Evolutionary conservation across 345 rosid species (phyloP), one percentile per base, ranked within the genome.

Genomic region (Raphanus sativus): DNA sequence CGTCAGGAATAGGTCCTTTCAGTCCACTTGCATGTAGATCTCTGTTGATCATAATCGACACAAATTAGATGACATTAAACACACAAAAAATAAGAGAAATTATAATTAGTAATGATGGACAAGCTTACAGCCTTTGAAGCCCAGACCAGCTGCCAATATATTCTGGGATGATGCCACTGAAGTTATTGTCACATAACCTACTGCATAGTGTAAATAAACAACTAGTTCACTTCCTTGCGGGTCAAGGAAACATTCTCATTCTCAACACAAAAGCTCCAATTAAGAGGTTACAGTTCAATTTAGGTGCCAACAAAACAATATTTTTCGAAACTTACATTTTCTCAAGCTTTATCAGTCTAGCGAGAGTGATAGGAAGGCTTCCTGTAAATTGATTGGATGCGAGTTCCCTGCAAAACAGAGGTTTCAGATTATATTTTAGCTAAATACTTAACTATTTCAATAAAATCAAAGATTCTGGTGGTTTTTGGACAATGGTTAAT

Each of bases 351-450:
- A 60, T 74, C n/a, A 86, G 78, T 54, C n/a, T 62, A 17, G 77
- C 76, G 3, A 86, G 71, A 75, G 78, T 64, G 17, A 0, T 40
- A n/a, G 89, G 87, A 32, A 85, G 69, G 65, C 24, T 59, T 71
- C 87, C 87, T 13, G 62, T 75, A 48, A 85, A 74, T 2, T 59
- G 61, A 62, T 86, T 86, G 69, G 85, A 85, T 3, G 80, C 75
- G 36, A 86, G 77, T 17, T 75, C 32, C 81, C 89, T 86, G 77
- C 67, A 52, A 64, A 67, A 73, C 1, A 5, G 42, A 42, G 11
- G 13, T 48, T 52, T 36, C 48, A 0, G 2, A 54, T 15, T 0
- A 25, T 4, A 58, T 3, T 38, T 1, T 2, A 58, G 9, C 58
- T 52, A 52, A n/a, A 0, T 29, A 3, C 13, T 7, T 12, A 13